phyloP scores from a whole-genome alignment of 176 grass and related monocot species.

The Lolium multiflorum region DNA sequence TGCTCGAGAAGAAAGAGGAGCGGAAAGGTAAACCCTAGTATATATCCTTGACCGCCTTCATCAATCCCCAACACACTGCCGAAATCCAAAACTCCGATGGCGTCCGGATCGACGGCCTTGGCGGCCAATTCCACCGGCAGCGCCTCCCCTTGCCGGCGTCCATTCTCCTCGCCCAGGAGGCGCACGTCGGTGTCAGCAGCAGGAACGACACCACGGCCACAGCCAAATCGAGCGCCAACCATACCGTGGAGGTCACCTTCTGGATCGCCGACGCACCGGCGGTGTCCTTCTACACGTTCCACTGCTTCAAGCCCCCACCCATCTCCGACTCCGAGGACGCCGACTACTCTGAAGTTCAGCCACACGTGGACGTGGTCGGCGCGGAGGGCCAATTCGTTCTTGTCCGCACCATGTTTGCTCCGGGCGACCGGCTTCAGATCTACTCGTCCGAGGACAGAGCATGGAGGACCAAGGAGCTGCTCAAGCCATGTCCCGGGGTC shows the following conservation, averaged over 20 bases:
- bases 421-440: background rate
- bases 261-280: background rate
- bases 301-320: background rate
- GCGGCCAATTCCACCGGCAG: background rate
- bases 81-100: background rate
- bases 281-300: conserved; percentile 13
- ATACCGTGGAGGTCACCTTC: conserved; percentile 1
- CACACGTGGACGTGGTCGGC: background rate
- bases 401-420: background rate
- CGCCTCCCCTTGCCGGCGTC: conserved; percentile 14
- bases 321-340: background rate
- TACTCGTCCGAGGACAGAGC: conserved; percentile 13
- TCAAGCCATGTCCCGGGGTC: background rate
- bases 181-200: background rate
- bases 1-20: background rate
- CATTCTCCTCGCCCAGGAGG: background rate
- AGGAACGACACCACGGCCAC: conserved; percentile 17
- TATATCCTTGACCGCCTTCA: background rate
- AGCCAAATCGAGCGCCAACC: conserved; percentile 10
- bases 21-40: background rate
- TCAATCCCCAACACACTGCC: background rate
- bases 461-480: conserved; percentile 15
- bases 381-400: background rate
- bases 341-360: background rate
- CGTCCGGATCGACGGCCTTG: background rate